Evolutionary conservation across 148 eudicot species (phyloP).

Genomic region (Rhododendron ferrugineum): DNA sequence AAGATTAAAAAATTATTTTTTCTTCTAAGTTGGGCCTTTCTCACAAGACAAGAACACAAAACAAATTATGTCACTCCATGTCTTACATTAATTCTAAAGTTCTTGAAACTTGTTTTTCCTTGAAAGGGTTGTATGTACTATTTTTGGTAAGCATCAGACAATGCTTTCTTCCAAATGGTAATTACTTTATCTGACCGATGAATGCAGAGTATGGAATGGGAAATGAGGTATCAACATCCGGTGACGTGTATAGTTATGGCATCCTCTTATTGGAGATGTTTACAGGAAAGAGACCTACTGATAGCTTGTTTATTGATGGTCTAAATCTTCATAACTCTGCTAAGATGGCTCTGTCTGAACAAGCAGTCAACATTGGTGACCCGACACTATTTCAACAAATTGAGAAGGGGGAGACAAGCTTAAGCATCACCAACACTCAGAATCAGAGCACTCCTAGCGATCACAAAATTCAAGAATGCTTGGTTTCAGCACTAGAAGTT

Average conservation of each 20-base stretch:
- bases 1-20: no score
- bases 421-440: background rate
- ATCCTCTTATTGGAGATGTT: slow-evolving; percentile 2
- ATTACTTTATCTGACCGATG: no score
- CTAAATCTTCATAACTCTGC: background rate
- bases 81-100: no score
- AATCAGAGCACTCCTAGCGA: background rate
- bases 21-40: no score
- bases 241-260: slow-evolving; percentile 20
- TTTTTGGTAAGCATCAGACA: no score
- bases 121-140: no score
- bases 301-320: background rate
- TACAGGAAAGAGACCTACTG: background rate
- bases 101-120: no score
- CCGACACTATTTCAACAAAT: background rate
- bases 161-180: no score
- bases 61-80: no score
- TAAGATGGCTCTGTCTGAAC: background rate
- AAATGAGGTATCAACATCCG: background rate
- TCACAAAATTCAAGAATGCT: slow-evolving; percentile 2
- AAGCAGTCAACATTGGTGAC: background rate
- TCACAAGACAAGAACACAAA: no score
- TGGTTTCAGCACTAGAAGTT: slow-evolving; percentile 8
- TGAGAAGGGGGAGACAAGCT: background rate
- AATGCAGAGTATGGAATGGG: slow-evolving; percentile 14